phyloP scores from a whole-genome alignment of 2,329 filamentous ascomycete species.

The Ophiognomonia clavigignenti-juglandacearum region DNA sequence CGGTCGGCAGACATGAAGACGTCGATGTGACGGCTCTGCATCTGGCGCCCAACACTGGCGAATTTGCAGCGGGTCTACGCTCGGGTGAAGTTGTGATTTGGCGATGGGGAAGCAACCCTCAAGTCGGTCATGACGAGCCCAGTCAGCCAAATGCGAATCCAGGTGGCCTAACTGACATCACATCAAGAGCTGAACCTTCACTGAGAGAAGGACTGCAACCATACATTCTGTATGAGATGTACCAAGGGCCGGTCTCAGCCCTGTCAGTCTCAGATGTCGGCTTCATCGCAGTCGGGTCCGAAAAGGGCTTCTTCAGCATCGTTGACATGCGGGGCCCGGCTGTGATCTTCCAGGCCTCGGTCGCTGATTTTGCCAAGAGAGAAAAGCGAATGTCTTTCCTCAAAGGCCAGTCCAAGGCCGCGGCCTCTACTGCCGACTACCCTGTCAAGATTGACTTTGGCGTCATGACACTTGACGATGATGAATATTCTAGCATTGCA shows the following conservation, averaged over 20 bases:
- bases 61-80: conserved; percentile 76
- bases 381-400: conserved; percentile 73
- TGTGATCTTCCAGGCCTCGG: conserved; percentile 70
- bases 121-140: conserved; percentile 57
- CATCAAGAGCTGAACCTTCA: conserved; percentile 62
- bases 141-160: conserved; percentile 52
- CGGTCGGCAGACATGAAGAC: conserved; percentile 72
- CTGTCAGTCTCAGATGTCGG: conserved; percentile 86
- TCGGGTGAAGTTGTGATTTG: conserved; percentile 85
- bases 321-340: conserved; percentile 84
- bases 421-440: conserved; percentile 60
- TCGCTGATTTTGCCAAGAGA: conserved; percentile 70
- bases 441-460: conserved; percentile 83
- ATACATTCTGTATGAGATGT: conserved; percentile 74
- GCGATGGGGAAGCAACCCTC: conserved; percentile 78
- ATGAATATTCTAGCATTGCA: conserved; percentile 89
- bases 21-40: conserved; percentile 76
- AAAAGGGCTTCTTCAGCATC: conserved; percentile 73
- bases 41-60: conserved; percentile 74
- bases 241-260: conserved; percentile 74
- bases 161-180: conserved; percentile 71
- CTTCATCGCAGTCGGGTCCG: conserved; percentile 83
- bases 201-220: conserved; percentile 69
- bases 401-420: conserved; percentile 45
- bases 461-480: conserved; percentile 88